These are phyloP conservation scores for Rhododendron simsii DNA, from an alignment of 148 eudicot species.

Conservation along the genomic window DNA sequence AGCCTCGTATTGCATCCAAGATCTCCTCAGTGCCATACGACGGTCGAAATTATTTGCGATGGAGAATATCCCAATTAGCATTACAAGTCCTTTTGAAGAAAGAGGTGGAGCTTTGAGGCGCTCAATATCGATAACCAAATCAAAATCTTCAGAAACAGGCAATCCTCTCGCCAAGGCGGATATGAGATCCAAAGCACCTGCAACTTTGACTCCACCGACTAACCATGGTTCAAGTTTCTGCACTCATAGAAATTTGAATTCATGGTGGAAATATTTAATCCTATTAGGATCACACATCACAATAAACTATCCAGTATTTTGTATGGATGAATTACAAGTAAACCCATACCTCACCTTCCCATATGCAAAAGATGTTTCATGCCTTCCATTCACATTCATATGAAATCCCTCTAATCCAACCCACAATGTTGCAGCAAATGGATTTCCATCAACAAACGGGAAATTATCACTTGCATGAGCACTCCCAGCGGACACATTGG, in stretches of 20 bases:
- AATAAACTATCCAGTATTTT: neutral
- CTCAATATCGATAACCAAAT: constrained; percentile 43
- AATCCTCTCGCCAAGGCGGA: constrained; percentile 75
- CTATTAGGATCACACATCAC: neutral
- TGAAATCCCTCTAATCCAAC: constrained; percentile 88
- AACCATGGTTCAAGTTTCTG: constrained; percentile 98
- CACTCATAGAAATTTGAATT: constrained; percentile 11
- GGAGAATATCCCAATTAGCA: constrained; percentile 87
- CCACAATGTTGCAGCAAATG: constrained; percentile 81
- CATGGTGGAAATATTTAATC: neutral
- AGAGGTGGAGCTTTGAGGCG: constrained; percentile 61
- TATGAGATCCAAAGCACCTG: constrained; percentile 59
- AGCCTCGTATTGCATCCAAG: constrained; percentile 97
- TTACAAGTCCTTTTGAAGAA: constrained; percentile 35
- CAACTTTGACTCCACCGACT: constrained; percentile 61
- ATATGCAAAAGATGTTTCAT: constrained; percentile 81
- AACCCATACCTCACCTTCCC: constrained; percentile 52
- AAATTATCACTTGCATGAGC: constrained; percentile 44
- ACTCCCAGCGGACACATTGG: constrained; percentile 33
- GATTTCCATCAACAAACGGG: constrained; percentile 73
- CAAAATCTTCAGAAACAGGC: constrained; percentile 71
- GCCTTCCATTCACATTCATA: constrained; percentile 95
- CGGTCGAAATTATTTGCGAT: constrained; percentile 86
- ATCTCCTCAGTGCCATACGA: constrained; percentile 88
- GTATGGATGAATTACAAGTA: constrained; percentile 1